Evolutionary conservation across 1,284 basidiomycete species (phyloP).

Genomic region (Apiotrichum mycotoxinovorans): DNA sequence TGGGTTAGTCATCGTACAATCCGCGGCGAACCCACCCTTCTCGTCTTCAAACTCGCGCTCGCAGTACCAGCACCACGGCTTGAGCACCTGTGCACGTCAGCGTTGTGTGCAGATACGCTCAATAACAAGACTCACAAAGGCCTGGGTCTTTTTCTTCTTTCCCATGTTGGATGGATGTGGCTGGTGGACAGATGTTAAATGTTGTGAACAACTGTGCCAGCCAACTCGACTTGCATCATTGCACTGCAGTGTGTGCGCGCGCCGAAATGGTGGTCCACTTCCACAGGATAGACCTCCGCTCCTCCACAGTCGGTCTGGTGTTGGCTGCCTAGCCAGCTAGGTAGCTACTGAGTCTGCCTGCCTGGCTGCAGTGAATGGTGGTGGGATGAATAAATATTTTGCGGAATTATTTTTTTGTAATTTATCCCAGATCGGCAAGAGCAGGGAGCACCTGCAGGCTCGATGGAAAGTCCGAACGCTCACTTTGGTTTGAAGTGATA

Average conservation of each 20-base stretch:
- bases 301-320: too few species aligned
- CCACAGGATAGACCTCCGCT: too few species aligned
- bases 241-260: neutral
- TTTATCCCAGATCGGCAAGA: conserved; percentile 10
- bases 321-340: too few species aligned
- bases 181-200: conserved; percentile 1
- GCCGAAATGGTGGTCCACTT: too few species aligned
- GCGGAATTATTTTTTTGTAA: conserved; percentile 3
- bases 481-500: neutral
- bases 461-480: conserved; percentile 5
- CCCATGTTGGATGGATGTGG: conserved; percentile 38
- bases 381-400: neutral
- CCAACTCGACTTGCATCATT: neutral
- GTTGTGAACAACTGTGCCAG: neutral
- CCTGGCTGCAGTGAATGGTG: neutral
- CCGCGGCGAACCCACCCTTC: conserved; percentile 63
- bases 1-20: conserved; percentile 14
- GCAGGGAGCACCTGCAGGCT: neutral
- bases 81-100: conserved; percentile 61
- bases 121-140: conserved; percentile 36
- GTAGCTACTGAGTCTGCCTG: too few species aligned
- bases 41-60: conserved; percentile 98
- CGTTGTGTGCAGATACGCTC: too few species aligned
- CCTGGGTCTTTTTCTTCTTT: conserved; percentile 49
- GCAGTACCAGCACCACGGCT: conserved; percentile 98